These are phyloP conservation scores for Apiotrichum domesticum DNA, from an alignment of 1,284 basidiomycete species.

Conservation along the genomic window DNA sequence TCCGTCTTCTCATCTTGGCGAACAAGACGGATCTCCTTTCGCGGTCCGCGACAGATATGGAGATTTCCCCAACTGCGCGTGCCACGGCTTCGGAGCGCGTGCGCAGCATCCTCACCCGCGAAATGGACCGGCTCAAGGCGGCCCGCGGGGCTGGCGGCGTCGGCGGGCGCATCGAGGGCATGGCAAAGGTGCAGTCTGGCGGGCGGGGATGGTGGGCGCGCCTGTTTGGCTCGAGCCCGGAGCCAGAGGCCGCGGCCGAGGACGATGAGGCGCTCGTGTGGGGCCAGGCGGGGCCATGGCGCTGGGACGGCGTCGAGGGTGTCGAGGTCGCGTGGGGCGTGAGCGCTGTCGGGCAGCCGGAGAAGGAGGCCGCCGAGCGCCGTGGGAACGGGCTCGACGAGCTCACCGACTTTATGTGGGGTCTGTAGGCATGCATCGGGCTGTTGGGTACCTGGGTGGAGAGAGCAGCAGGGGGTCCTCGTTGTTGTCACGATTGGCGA, in stretches of 20 bases:
- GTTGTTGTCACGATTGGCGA: too few species aligned
- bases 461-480: too few species aligned
- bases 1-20: constrained; percentile 38
- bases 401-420: constrained; percentile 31
- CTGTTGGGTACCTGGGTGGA: too few species aligned
- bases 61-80: constrained; percentile 21
- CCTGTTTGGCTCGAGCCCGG: constrained; percentile 21
- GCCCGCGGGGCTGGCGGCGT: constrained; percentile 26
- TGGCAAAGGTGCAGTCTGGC: constrained; percentile 27
- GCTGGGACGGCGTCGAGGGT: constrained; percentile 44
- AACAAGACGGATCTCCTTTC: constrained; percentile 43
- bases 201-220: constrained; percentile 22
- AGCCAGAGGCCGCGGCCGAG: constrained; percentile 21
- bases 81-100: constrained; percentile 33
- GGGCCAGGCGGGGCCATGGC: constrained; percentile 38
- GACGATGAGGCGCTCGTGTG: constrained; percentile 39
- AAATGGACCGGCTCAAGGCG: constrained; percentile 44
- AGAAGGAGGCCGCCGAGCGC: constrained; percentile 1
- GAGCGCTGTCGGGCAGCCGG: constrained; percentile 25
- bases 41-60: constrained; percentile 16
- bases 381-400: constrained; percentile 36
- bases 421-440: constrained; percentile 10
- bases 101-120: constrained; percentile 37
- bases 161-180: constrained; percentile 42
- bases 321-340: constrained; percentile 38